Evolutionary conservation across 2,329 filamentous ascomycete genomes (phyloP).

Genomic region (Lasiodiplodia hormozganensis): DNA sequence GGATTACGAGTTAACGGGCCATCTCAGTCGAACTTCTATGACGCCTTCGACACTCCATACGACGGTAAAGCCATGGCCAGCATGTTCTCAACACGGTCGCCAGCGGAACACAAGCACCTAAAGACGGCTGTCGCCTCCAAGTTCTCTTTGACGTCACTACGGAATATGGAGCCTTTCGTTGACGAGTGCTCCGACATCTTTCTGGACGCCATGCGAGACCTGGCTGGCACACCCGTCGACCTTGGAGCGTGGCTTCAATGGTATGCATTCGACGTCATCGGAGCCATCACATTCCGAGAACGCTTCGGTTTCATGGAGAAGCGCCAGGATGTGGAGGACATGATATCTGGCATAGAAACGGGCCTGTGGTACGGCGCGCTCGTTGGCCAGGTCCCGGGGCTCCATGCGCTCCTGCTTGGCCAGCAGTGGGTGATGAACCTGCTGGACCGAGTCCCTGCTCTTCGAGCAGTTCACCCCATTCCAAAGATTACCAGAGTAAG

Average conservation of each 20-base stretch:
- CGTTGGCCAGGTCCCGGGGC: background rate
- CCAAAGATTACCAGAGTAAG: background rate
- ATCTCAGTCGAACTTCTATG: too few relatives aligned
- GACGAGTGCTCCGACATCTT: constrained; percentile 7
- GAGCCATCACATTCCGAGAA: constrained; percentile 29
- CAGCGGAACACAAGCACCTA: too few relatives aligned
- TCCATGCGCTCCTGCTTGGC: background rate
- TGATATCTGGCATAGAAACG: constrained; percentile 46
- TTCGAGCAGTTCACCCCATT: background rate
- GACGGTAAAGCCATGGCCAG: too few relatives aligned
- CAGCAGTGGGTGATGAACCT: background rate
- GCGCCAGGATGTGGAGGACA: constrained; percentile 32
- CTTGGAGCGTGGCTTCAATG: constrained; percentile 54
- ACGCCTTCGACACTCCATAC: too few relatives aligned
- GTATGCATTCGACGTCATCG: constrained; percentile 35
- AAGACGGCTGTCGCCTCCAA: too few relatives aligned
- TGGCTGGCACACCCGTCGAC: constrained; percentile 50
- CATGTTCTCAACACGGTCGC: too few relatives aligned
- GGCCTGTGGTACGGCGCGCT: constrained; percentile 44
- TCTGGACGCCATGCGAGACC: background rate
- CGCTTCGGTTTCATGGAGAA: constrained; percentile 31
- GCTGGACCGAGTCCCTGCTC: background rate
- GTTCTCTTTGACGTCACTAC: too few relatives aligned
- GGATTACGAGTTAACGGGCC: too few relatives aligned
- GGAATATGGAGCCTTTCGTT: too few relatives aligned